phyloP scores from a whole-genome alignment of 2,329 filamentous ascomycete genomes.

The Endocalyx cinctus region DNA sequence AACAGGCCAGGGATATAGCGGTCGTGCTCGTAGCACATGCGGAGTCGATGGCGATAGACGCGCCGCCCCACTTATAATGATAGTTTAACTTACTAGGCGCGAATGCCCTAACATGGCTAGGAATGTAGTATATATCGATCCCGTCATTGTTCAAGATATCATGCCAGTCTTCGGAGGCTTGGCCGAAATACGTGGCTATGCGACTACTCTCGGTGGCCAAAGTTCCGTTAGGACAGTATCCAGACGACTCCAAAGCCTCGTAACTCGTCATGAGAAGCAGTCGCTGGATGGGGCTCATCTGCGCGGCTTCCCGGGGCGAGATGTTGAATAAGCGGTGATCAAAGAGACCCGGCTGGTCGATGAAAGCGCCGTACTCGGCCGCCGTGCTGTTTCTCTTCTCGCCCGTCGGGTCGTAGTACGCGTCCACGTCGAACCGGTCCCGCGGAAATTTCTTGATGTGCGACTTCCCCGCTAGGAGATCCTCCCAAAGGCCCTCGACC shows the following conservation, averaged over 20 bases:
- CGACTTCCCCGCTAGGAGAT: too few relatives aligned
- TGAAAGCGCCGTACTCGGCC: constrained; percentile 15
- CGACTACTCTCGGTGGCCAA: constrained; percentile 5
- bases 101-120: too few relatives aligned
- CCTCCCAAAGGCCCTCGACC: too few relatives aligned
- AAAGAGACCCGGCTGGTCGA: constrained; percentile 19
- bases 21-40: constrained; percentile 31
- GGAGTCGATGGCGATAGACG: too few relatives aligned
- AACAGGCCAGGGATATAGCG: constrained; percentile 30
- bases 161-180: too few relatives aligned
- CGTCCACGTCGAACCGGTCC: constrained; percentile 17
- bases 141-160: too few relatives aligned
- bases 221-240: constrained; percentile 12
- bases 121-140: too few relatives aligned
- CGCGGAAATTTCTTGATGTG: too few relatives aligned
- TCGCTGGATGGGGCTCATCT: constrained; percentile 13
- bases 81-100: too few relatives aligned
- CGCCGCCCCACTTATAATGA: too few relatives aligned
- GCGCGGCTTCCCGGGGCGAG: constrained; percentile 14
- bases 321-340: constrained; percentile 16
- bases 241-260: constrained; percentile 18
- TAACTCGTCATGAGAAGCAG: constrained; percentile 16
- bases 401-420: constrained; percentile 19
- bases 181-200: too few relatives aligned
- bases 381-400: constrained; percentile 16